Conservation (phyloP, 257 asterid genomes). For the Agastache rugosa region DNA sequence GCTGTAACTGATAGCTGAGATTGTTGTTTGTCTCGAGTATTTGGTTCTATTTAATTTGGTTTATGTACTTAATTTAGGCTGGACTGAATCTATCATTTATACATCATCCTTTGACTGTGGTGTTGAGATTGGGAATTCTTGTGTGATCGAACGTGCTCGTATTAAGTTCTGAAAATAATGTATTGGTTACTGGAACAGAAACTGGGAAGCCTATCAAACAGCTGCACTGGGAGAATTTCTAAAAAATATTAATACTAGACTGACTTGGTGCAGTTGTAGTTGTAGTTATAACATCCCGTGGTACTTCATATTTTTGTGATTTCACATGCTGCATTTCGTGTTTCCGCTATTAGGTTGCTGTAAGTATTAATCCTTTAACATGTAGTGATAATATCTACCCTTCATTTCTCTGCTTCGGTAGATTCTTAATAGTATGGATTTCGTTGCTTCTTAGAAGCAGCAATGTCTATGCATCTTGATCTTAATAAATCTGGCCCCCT, state of each 20-base stretch:
- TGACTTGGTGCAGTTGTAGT: conserved; percentile 9
- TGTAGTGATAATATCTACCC: neutral
- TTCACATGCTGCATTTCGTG: neutral
- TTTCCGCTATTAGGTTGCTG: neutral
- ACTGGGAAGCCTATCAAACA: neutral
- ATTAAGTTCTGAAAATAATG: neutral
- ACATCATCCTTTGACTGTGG: neutral
- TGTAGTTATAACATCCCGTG: neutral
- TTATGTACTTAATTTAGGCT: neutral
- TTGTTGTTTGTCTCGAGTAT: neutral
- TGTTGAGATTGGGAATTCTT: conserved; percentile 8
- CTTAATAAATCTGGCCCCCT: too few relatives aligned
- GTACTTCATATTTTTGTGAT: neutral
- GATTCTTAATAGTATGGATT: neutral
- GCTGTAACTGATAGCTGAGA: conserved; percentile 7
- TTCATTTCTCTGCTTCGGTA: neutral
- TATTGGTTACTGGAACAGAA: neutral
- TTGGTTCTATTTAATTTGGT: conserved; percentile 11
- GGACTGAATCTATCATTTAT: neutral
- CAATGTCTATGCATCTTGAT: neutral
- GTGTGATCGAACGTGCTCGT: neutral
- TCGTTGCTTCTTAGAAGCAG: neutral
- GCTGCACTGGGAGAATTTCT: neutral
- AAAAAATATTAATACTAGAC: neutral
- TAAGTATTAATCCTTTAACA: neutral